Evolutionary conservation across 768 basidiomycete species (phyloP), one percentile per base, ranked within the genome.

Genomic region (Psilocybe sp.): DNA sequence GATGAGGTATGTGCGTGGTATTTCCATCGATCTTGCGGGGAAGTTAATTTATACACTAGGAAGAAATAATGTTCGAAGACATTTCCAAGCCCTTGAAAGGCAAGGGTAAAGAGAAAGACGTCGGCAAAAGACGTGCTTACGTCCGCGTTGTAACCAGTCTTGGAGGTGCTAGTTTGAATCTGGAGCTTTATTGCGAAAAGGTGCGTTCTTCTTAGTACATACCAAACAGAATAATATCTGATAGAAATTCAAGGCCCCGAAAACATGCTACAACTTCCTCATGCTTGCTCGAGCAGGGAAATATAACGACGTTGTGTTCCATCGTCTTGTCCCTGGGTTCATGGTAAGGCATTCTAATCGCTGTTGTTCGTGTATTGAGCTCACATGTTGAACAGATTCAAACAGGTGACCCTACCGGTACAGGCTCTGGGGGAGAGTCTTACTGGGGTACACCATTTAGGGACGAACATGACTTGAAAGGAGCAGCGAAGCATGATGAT

Each of bases 201-300:
- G 92, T 87, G 18, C 19, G 64, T 48, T 2, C 13, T n/a, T 20
- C 34, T n/a, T 5, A 33, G 39, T 18, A 33, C 2, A 28, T 20
- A 5, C 23, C 5, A 13, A 2, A 39, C 4, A 16, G 31, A 18
- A 14, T 36, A 32, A 20, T 19, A 36, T 19, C 13, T 36, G 5
- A 18, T 39, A 7, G 28, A 33, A 23, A 35, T 33, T 16, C n/a
- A 36, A 94, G 91, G 97, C 96, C 9, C 97, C 97, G 0, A 95
- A 97, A 70, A 98, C 97, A 1, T 98, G 95, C 59, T 99, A 99
- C 67, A 99, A 99, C 65, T 99, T 98, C 68, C 70, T 99, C 23
- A 91, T 91, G 86, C 80, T 99, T 7, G 95, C 97, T 0, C 81
- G 84, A 53, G 76, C 84, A 18, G 92, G 94, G 8, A 94, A 95